Percentiles rank a stretch among this genome's conserved stretches.
Conservation (phyloP, 1,284 basidiomycete genomes). For the Puccinia novopanici region DNA sequence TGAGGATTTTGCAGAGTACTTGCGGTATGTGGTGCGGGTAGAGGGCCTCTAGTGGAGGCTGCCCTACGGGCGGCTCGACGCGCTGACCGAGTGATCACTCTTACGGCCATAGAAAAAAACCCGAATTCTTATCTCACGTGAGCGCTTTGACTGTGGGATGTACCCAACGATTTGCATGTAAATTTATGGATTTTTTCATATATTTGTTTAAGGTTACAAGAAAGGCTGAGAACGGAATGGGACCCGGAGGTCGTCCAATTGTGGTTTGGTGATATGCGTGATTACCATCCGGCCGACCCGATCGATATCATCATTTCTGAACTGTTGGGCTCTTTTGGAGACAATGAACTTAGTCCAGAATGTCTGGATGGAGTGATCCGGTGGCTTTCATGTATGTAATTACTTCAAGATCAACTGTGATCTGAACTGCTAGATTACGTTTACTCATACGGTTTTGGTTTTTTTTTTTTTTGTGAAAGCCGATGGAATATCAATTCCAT, state of each 20-base stretch:
- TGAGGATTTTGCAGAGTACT: constrained; percentile 65
- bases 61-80: constrained; percentile 77
- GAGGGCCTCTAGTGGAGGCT: constrained; percentile 88
- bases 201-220: constrained; percentile 69
- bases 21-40: constrained; percentile 89
- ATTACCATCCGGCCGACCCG: constrained; percentile 69
- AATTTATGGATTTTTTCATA: neutral
- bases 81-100: constrained; percentile 67
- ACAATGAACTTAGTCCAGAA: constrained; percentile 97
- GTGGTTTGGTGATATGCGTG: constrained; percentile 90
- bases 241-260: constrained; percentile 70
- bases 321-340: constrained; percentile 92
- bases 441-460: constrained; percentile 30
- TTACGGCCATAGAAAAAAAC: constrained; percentile 95
- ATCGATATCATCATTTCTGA: constrained; percentile 95
- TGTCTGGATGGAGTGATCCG: constrained; percentile 93
- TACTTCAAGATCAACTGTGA: neutral
- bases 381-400: constrained; percentile 75
- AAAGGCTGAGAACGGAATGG: constrained; percentile 80
- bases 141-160: constrained; percentile 58
- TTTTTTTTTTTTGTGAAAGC: constrained; percentile 62
- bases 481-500: constrained; percentile 90
- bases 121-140: constrained; percentile 88
- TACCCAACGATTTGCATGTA: neutral
- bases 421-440: neutral